These are phyloP conservation scores for Nicotiana tabacum DNA, from an alignment of 257 asterid genomes.

Conservation along the genomic window DNA sequence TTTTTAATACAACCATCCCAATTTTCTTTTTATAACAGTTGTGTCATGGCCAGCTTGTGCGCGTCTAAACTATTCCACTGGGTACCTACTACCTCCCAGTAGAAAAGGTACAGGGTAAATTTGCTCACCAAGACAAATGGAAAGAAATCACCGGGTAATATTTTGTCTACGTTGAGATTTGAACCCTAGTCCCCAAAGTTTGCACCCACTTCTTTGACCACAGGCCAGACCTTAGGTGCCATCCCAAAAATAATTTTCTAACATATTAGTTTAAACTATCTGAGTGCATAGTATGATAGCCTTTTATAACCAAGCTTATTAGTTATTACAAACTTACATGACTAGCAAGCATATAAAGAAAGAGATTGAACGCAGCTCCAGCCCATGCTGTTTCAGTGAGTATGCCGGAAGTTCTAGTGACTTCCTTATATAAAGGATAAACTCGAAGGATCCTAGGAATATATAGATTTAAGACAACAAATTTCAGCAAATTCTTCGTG, in stretches of 20 bases:
- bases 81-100: too few species aligned
- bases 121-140: too few species aligned
- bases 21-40: too few species aligned
- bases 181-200: too few species aligned
- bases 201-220: too few species aligned
- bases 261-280: background rate
- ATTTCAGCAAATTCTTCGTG: conserved; percentile 78
- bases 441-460: conserved; percentile 90
- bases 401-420: conserved; percentile 96
- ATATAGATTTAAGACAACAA: conserved; percentile 56
- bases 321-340: conserved; percentile 61
- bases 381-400: conserved; percentile 99
- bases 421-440: conserved; percentile 88
- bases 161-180: too few species aligned
- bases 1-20: background rate
- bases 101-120: too few species aligned
- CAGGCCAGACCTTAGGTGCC: background rate
- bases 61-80: too few species aligned
- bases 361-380: conserved; percentile 97
- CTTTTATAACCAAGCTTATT: background rate
- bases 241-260: background rate
- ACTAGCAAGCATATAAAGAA: conserved; percentile 99
- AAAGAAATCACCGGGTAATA: too few species aligned
- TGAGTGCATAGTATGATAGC: background rate
- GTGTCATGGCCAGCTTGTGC: too few species aligned